Base-by-base conservation (phyloP, 208 protist species). In the Porcisia hertigi region DNA sequence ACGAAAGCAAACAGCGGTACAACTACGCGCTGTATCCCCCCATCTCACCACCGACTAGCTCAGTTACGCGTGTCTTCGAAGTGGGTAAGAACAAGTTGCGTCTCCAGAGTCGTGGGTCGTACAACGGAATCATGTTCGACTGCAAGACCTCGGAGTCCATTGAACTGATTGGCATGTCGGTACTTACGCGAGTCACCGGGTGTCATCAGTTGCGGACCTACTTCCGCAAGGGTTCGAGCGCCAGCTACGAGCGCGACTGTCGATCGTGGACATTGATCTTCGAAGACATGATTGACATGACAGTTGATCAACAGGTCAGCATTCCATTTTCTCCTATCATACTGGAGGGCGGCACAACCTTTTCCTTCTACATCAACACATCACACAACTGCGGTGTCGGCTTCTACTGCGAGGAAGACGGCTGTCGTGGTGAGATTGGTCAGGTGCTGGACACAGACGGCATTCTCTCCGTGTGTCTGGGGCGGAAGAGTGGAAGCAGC, bases 111-210 rank as follows among this genome's bases (percentile, higher is more conserved):
- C 90, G 88, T 20, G 86, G 81, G 11, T 95, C 89, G 9, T 95
- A 95, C 84, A 97, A 96, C 64, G 94, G 94, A 57, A 94, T 97
- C 73, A 94, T 97, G 82, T 97, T 97, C 76, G 94, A 97, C 86
- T 86, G 89, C 84, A 83, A 87, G 30, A 84, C 91, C n/a, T 82
- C 77, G 52, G 84, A 90, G 55, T 80, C 90, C 20, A 89, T 96
- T 69, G 85, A 93, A 25, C 80, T 97, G 12, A 86, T 89, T 36
- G 90, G 87, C 9, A 52, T 97, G 49, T 89, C 86, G 8, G 87
- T 91, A 69, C 72, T 95, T 69, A 95, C 86, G 20, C 88, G 91
- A 16, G 87, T 90, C 49, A 87, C 84, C 14, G 92, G 92, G 25
- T 75, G 87, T n/a, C 86, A 96, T 79, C 89, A 91, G 30, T 91